Evolutionary conservation across 1,284 basidiomycete species (phyloP), one percentile per base, ranked within the genome.

Genomic region (Agaricales sp.): DNA sequence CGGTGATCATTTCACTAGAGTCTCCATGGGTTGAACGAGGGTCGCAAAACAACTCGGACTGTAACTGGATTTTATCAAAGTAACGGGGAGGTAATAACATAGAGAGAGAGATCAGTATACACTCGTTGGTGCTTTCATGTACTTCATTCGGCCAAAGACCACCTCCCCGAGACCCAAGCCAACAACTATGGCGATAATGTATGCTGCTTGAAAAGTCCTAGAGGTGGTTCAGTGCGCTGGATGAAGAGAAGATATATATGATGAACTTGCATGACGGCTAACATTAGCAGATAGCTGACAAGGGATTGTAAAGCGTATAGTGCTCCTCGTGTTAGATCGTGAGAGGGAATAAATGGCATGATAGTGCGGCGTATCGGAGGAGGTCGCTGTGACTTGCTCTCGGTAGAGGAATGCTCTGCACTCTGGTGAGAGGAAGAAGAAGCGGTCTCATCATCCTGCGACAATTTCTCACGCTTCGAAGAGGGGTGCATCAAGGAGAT

Each of bases 131-230:
- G 43, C 53, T 44, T 49, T 54, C 57, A 51, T 49, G 51, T 52
- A 64, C 47, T 64, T 69, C 23, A 72, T 56, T 49, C 80, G 69
- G 6, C 84, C 83, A 58, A 86, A 85, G 37, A 81, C 48, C 13
- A 77, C 62, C 62, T 87, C 86, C 25, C 85, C 85, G 30, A 80
- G 58, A 14, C 75, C 80, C 26, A 82, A 61, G 4, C 83, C 84
- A 2, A 73, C 50, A 16, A 87, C 58, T 51, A 87, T 77, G 19
- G 80, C 70, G 16, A 87, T 75, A 47, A 87, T 68, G 56, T 74
- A 88, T 4, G 75, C 78, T 14, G 72, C 82, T 54, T 87, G 78
- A 61, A 81, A 87, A 3, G 84, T 83, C 86, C 85, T 88, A 20
- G n/a, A 11, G 30, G 30, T 11, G 30, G 30, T 8, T 35, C 39